A percentile compares a stretch with the other conserved stretches of the same genome.
Evolutionary conservation across 495 filamentous ascomycete species (phyloP).

Genomic region (Hypoxylon fuscum): DNA sequence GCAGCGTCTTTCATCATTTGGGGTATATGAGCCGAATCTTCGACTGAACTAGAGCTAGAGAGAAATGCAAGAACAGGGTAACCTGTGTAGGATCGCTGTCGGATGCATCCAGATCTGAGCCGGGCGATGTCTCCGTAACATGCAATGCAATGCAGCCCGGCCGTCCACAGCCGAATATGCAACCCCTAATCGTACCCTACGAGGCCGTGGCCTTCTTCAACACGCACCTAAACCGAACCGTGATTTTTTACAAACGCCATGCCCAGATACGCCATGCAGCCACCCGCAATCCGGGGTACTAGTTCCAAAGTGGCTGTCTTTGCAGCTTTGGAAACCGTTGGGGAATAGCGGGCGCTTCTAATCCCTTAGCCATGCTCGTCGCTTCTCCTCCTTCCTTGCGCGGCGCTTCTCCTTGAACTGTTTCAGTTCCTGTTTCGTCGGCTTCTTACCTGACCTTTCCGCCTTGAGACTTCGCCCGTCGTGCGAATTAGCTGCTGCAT

Average conservation of each 20-base stretch:
- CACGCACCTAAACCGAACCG: too few species aligned
- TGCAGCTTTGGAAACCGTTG: not conserved
- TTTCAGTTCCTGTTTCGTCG: slow-evolving; percentile 83
- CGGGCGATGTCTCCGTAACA: not conserved
- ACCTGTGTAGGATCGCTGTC: not conserved
- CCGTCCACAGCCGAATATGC: slow-evolving; percentile 29
- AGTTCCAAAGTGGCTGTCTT: too few species aligned
- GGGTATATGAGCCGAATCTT: slow-evolving; percentile 24
- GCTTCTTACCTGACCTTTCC: slow-evolving; percentile 87
- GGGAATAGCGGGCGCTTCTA: slow-evolving; percentile 45
- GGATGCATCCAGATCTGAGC: slow-evolving; percentile 15
- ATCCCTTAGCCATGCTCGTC: slow-evolving; percentile 89
- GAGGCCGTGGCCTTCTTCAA: too few species aligned
- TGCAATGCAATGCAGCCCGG: slow-evolving; percentile 17
- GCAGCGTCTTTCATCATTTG: slow-evolving; percentile 24
- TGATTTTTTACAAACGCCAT: slow-evolving; percentile 23
- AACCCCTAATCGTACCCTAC: not conserved
- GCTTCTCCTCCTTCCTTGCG: slow-evolving; percentile 91
- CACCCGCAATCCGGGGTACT: slow-evolving; percentile 8
- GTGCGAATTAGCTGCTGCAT: slow-evolving; percentile 92
- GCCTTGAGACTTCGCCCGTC: slow-evolving; percentile 92
- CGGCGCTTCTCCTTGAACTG: slow-evolving; percentile 74
- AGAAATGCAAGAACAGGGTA: slow-evolving; percentile 15
- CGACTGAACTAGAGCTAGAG: not conserved
- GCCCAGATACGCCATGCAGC: slow-evolving; percentile 29